Base-by-base conservation (phyloP, 2,329 filamentous ascomycete genomes). In the Colletotrichum sp. region DNA sequence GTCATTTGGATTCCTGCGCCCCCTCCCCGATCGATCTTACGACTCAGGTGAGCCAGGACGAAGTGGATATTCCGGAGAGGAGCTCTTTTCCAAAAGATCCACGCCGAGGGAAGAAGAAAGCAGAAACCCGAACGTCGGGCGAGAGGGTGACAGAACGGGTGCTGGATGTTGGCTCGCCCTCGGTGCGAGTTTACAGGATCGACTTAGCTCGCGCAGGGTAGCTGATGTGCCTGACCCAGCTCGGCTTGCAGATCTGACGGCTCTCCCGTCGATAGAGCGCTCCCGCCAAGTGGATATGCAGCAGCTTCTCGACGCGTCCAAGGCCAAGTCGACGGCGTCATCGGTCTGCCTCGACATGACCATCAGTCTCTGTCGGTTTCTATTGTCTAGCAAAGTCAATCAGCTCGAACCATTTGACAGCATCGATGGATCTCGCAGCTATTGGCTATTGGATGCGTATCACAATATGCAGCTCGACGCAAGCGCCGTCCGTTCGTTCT, bases 161-260 rank as follows among this genome's bases (percentile, higher is more conserved):
- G 28, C 10, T 34, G 38, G 24, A 34, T 24, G 59, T 26, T 14
- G 34, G 63, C 48, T 14, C 58, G 28, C 58, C 18, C 43, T 63
- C 69, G 16, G 34, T 72, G 59, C 26, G 32, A 63, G 21, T 28
- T 68, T 34, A 62, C 67, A 24, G 36, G 26, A 36, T 43, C n/a
- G 69, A n/a, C 68, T 56, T 32, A 52, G 68, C 56, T 48, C 34
- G 30, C 48, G 21, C 32, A 73, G 69, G 69, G 63, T 28, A 63
- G 56, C 69, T 72, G 12, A 38, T 32, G 61, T 62, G 30, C 58
- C 58, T 69, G 61, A 32, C 30, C 48, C 69, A 58, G 58, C 34
- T 73, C 28, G 21, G 63, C n/a, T 58, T 63, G 69, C 69, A 63
- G 69, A 73, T 75, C 43, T 75, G 59, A 56, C 30, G 64, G 62